A percentile compares a stretch with the other conserved stretches of the same genome.
These are phyloP conservation scores for Warburgia ugandensis DNA, from an alignment of 164 flowering plant species.

Conservation along the genomic window DNA sequence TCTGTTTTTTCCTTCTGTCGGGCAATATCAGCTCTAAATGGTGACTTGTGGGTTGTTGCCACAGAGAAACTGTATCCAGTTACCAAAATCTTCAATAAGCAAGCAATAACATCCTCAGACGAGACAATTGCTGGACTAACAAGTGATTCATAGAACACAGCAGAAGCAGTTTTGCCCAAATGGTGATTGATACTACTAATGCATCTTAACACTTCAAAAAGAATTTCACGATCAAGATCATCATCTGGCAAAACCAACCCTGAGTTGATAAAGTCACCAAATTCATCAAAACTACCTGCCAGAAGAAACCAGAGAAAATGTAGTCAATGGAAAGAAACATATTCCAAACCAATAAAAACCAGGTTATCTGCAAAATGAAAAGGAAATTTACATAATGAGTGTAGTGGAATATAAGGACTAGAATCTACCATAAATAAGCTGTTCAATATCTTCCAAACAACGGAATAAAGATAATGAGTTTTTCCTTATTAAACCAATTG, in stretches of 20 bases:
- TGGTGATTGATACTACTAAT: slow-evolving; percentile 47
- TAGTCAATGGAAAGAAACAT: neutral
- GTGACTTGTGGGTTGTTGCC: slow-evolving; percentile 26
- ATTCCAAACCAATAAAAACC: neutral
- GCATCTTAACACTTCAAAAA: slow-evolving; percentile 59
- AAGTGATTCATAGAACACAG: slow-evolving; percentile 64
- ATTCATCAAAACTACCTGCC: slow-evolving; percentile 52
- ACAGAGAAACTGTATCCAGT: slow-evolving; percentile 51
- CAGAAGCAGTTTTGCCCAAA: slow-evolving; percentile 64
- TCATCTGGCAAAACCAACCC: slow-evolving; percentile 35
- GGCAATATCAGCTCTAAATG: slow-evolving; percentile 46
- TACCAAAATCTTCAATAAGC: slow-evolving; percentile 62
- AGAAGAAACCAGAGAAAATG: neutral
- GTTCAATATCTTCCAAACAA: slow-evolving; percentile 62
- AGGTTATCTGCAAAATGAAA: neutral
- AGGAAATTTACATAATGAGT: neutral
- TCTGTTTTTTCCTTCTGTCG: slow-evolving; percentile 53
- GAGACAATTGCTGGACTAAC: slow-evolving; percentile 30
- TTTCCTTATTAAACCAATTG: slow-evolving; percentile 65
- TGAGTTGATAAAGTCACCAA: slow-evolving; percentile 28
- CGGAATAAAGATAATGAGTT: slow-evolving; percentile 70
- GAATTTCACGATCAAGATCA: slow-evolving; percentile 43
- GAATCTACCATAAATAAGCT: slow-evolving; percentile 54
- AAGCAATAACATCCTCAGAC: slow-evolving; percentile 55
- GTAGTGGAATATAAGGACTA: neutral